Conservation (phyloP, 2,329 filamentous ascomycete species). For the Trichoderma sp. region DNA sequence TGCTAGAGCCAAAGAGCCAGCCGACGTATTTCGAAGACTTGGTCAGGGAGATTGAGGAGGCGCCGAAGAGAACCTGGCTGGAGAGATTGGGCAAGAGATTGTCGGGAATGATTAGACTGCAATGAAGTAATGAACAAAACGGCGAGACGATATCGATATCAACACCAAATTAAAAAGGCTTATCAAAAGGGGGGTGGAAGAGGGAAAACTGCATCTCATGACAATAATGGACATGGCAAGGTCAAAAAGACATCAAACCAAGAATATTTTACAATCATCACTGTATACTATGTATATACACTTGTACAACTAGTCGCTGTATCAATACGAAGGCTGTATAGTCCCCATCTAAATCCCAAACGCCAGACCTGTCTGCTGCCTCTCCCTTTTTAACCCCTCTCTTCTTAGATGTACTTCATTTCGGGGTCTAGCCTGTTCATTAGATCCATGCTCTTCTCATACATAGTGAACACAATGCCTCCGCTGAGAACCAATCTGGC, state of each 20-base stretch:
- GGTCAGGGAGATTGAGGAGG: conserved; percentile 59
- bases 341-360: conserved; percentile 15
- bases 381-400: not conserved
- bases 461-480: conserved; percentile 97
- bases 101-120: conserved; percentile 57
- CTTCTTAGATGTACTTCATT: conserved; percentile 67
- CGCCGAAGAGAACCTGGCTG: conserved; percentile 55
- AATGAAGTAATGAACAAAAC: conserved; percentile 34
- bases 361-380: conserved; percentile 10
- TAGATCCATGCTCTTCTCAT: conserved; percentile 93
- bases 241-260: not conserved
- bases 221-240: conserved; percentile 35
- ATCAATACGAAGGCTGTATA: conserved; percentile 11
- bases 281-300: conserved; percentile 27
- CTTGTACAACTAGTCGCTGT: conserved; percentile 16
- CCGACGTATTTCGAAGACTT: conserved; percentile 62
- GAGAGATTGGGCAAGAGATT: conserved; percentile 52
- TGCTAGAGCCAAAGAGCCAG: conserved; percentile 59
- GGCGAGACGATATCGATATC: not conserved
- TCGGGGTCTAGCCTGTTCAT: conserved; percentile 79
- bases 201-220: not conserved
- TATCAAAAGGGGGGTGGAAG: not conserved
- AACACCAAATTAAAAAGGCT: not conserved
- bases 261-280: conserved; percentile 34
- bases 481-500: conserved; percentile 85